These are phyloP conservation scores for Vaccinium corymbosum DNA, from an alignment of 148 eudicot species.

Conservation along the genomic window DNA sequence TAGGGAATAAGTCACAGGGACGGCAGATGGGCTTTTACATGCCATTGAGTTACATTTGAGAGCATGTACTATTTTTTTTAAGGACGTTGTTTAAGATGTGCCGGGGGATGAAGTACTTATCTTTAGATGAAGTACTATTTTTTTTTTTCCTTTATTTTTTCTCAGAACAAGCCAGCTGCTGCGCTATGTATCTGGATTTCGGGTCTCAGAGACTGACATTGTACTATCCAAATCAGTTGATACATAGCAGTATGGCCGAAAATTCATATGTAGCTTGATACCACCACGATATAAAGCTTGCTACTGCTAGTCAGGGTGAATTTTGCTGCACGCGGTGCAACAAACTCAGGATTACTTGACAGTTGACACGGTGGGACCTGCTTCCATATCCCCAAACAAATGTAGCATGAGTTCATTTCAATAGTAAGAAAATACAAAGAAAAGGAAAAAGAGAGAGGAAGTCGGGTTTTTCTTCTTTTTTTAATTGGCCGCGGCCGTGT, in stretches of 20 bases:
- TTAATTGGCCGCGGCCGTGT: too few relatives aligned
- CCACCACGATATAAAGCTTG: background rate
- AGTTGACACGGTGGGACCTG: too few relatives aligned
- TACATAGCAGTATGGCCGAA: background rate
- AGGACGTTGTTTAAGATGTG: background rate
- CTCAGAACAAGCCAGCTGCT: background rate
- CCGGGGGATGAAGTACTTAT: too few relatives aligned
- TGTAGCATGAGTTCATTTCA: too few relatives aligned
- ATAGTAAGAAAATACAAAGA: too few relatives aligned
- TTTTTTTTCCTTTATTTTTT: background rate
- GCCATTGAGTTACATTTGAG: background rate
- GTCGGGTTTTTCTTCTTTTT: too few relatives aligned
- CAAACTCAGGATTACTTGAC: too few relatives aligned
- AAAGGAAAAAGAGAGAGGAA: too few relatives aligned
- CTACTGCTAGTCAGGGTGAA: too few relatives aligned
- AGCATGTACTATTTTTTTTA: too few relatives aligned
- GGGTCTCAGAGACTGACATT: background rate
- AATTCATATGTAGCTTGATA: background rate
- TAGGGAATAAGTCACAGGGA: background rate
- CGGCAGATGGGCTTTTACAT: background rate
- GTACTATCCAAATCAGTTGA: background rate
- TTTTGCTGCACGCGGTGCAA: too few relatives aligned
- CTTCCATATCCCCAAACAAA: too few relatives aligned
- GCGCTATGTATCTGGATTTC: background rate
- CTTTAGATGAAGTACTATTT: background rate